Evolutionary conservation across 208 protist genomes (phyloP).

Genomic region (Trypanosoma mega): DNA sequence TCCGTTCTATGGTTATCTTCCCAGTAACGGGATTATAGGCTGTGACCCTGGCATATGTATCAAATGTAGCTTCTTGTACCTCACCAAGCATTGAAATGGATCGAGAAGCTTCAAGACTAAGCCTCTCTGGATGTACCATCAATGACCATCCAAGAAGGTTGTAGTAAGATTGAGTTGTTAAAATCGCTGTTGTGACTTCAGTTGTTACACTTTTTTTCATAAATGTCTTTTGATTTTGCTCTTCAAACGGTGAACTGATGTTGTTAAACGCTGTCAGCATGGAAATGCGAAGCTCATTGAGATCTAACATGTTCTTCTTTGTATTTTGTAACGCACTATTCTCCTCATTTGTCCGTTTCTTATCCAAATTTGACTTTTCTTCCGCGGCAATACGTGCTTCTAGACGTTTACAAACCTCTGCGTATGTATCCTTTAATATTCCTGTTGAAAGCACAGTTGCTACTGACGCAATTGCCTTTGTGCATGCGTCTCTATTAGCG

Average conservation of each 20-base stretch:
- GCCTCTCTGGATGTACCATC: constrained; percentile 47
- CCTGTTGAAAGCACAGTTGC: constrained; percentile 54
- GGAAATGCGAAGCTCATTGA: constrained; percentile 31
- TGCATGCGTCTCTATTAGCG: constrained; percentile 35
- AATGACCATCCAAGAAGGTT: constrained; percentile 54
- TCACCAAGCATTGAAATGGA: neutral
- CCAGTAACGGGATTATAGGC: constrained; percentile 29
- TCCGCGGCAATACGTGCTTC: constrained; percentile 37
- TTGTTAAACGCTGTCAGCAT: constrained; percentile 37
- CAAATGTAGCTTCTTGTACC: constrained; percentile 16
- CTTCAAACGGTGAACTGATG: constrained; percentile 36
- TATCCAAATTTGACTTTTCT: constrained; percentile 16
- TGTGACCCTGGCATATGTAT: constrained; percentile 28
- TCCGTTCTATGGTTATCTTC: constrained; percentile 44
- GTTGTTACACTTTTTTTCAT: constrained; percentile 14
- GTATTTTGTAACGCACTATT: constrained; percentile 40
- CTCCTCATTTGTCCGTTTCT: constrained; percentile 29
- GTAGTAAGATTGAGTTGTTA: constrained; percentile 46
- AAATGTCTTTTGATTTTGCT: constrained; percentile 14
- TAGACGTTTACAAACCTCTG: constrained; percentile 30
- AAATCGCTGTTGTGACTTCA: constrained; percentile 30
- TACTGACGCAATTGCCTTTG: constrained; percentile 38
- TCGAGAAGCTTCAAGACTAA: constrained; percentile 20
- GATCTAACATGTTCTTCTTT: constrained; percentile 42
- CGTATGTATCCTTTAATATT: constrained; percentile 30